A percentile compares a stretch with the other conserved stretches of the same genome.
These are phyloP conservation scores for Aspergillus ustus DNA, from an alignment of 2,329 filamentous ascomycete genomes.

Conservation along the genomic window DNA sequence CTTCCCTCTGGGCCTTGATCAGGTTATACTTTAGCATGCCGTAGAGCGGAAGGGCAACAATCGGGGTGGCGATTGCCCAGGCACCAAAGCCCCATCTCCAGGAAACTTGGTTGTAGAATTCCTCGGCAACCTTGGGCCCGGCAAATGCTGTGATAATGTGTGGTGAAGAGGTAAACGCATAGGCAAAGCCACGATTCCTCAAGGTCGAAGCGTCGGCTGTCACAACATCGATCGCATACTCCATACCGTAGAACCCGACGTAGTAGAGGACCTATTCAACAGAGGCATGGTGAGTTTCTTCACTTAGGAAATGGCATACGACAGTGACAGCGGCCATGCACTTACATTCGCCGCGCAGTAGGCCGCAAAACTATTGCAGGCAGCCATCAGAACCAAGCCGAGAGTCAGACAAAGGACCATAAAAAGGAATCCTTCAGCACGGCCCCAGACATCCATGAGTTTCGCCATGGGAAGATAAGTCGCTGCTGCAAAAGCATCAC, in stretches of 20 bases:
- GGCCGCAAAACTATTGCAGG: constrained; percentile 61
- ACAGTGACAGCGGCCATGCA: not conserved
- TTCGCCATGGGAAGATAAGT: constrained; percentile 66
- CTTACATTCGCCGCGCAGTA: constrained; percentile 62
- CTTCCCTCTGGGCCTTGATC: constrained; percentile 49
- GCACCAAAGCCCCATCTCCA: constrained; percentile 68
- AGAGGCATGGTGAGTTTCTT: not conserved
- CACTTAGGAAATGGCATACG: not conserved
- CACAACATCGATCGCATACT: constrained; percentile 63
- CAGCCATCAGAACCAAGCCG: constrained; percentile 65
- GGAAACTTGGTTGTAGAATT: constrained; percentile 51
- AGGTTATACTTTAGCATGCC: constrained; percentile 59
- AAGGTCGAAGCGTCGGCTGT: constrained; percentile 66
- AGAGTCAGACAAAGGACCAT: constrained; percentile 53
- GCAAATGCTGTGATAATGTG: constrained; percentile 67
- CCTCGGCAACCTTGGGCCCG: constrained; percentile 57
- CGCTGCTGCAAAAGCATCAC: constrained; percentile 55
- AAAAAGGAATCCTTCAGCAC: constrained; percentile 60
- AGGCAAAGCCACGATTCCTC: constrained; percentile 64
- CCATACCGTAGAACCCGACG: constrained; percentile 61
- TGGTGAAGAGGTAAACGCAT: constrained; percentile 65
- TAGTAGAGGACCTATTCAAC: constrained; percentile 59
- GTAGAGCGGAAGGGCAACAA: constrained; percentile 61
- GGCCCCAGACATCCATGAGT: constrained; percentile 66
- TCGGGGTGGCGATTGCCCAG: constrained; percentile 65